Evolutionary conservation across 164 flowering plant genomes (phyloP).

Genomic region (Tetracentron sinense): DNA sequence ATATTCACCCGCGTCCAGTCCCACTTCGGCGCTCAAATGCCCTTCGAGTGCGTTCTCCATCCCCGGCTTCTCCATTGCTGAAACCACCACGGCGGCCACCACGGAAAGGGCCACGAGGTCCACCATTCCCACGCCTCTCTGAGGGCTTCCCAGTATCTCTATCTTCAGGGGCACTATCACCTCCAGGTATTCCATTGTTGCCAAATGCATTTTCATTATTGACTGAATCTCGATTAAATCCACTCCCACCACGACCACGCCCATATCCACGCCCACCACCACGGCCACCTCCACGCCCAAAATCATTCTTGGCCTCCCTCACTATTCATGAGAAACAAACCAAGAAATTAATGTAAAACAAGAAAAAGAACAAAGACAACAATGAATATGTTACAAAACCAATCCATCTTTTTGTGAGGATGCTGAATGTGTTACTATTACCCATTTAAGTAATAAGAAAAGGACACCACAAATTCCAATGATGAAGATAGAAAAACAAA

Average conservation of each 20-base stretch:
- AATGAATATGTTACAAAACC: no score
- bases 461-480: background rate
- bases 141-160: conserved; percentile 30
- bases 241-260: conserved; percentile 31
- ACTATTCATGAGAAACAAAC: conserved; percentile 26
- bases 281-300: conserved; percentile 47
- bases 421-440: no score
- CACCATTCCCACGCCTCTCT: conserved; percentile 47
- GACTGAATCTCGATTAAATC: conserved; percentile 33
- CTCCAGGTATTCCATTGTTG: conserved; percentile 34
- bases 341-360: background rate
- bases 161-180: conserved; percentile 32
- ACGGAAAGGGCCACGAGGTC: conserved; percentile 46
- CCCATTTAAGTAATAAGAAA: no score
- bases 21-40: conserved; percentile 63
- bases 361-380: background rate
- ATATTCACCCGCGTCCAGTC: conserved; percentile 55
- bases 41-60: conserved; percentile 51
- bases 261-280: conserved; percentile 43
- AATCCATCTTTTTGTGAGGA: background rate
- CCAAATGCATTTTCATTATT: conserved; percentile 35
- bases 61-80: conserved; percentile 44
- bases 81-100: conserved; percentile 62
- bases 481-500: no score
- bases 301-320: conserved; percentile 49